Base-by-base conservation (phyloP, 1,284 basidiomycete genomes). In the Ustilago sp. region DNA sequence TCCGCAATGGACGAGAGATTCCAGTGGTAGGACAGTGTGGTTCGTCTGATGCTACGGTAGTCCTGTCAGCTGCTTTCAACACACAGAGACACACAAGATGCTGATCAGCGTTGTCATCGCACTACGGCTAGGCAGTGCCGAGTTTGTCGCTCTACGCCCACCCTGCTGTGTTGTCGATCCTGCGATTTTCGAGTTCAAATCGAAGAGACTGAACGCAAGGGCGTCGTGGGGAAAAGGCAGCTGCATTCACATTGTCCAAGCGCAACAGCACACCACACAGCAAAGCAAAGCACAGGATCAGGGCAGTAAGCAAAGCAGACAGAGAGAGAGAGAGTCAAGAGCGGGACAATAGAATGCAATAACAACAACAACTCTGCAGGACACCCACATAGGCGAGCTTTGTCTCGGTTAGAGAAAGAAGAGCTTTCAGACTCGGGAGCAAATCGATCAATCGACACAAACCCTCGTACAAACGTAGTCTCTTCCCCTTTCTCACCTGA, bases 1-100 rank as follows among this genome's bases (percentile, higher is more conserved):
- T 61, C 59, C 58, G 48, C 58, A 38, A 59, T 59, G 47, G 36
- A 41, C 11, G 58, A 36, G 58, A 48, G 12, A 38, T 35, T 31
- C 5, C 7, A 8, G 13, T 32, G 28, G 48, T 45, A n/a, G 17
- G 6, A 8, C 8, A 50, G 48, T 32, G 48, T 38, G 36, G 9
- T 3, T 36, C 52, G 3, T 28, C 23, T 28, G 23, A 28, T 39
- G n/a, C 52, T 38, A 8, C 19, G 9, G 17, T 17, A 34, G 32
- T n/a, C 34, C 36, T 53, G 52, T 36, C 52, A 50, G 31, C 43
- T 31, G 48, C 13, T 32, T 12, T 31, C 48, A 50, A 31, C 45
- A 48, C 23, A 28, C 23, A 28, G 23, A 28, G 23, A 28, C 23
- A 28, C 23, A 41, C 39, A 32, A 50, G 48, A 11, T 28, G 28